A percentile compares a stretch with the other conserved stretches of the same genome.
Conservation (phyloP, 306 rosid species). For the Aeschynomene evenia region DNA sequence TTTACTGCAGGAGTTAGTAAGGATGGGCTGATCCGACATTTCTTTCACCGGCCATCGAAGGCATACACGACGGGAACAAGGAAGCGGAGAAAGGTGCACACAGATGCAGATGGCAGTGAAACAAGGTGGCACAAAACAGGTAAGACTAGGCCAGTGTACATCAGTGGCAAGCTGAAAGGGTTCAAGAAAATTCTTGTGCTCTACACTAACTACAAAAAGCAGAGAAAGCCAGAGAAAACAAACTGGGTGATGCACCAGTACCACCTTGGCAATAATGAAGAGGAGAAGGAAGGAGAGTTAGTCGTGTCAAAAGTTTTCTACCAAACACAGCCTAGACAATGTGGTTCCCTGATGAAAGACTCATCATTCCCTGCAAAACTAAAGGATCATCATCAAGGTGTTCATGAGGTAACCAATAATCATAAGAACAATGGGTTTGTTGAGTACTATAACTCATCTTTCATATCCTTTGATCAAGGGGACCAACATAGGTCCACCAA, state of each 20-base stretch:
- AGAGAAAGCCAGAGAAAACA: slow-evolving; percentile 78
- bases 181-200: slow-evolving; percentile 81
- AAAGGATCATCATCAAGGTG: slow-evolving; percentile 34
- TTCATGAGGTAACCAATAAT: slow-evolving; percentile 32
- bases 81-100: slow-evolving; percentile 63
- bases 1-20: slow-evolving; percentile 50
- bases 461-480: slow-evolving; percentile 58
- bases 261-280: slow-evolving; percentile 71
- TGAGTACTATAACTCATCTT: slow-evolving; percentile 49
- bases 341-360: slow-evolving; percentile 58
- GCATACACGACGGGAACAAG: slow-evolving; percentile 71
- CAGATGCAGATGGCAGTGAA: slow-evolving; percentile 57
- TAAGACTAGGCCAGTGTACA: slow-evolving; percentile 55
- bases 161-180: slow-evolving; percentile 48
- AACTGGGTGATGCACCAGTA: slow-evolving; percentile 85
- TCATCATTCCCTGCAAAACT: slow-evolving; percentile 41
- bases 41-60: slow-evolving; percentile 66
- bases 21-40: slow-evolving; percentile 63
- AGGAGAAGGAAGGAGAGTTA: slow-evolving; percentile 78
- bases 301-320: slow-evolving; percentile 79
- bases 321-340: slow-evolving; percentile 86
- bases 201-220: slow-evolving; percentile 76
- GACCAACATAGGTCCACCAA: slow-evolving; percentile 47
- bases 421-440: slow-evolving; percentile 39
- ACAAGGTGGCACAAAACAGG: slow-evolving; percentile 75